Conservation (phyloP, 495 filamentous ascomycete species). For the Lophium mytilinum region DNA sequence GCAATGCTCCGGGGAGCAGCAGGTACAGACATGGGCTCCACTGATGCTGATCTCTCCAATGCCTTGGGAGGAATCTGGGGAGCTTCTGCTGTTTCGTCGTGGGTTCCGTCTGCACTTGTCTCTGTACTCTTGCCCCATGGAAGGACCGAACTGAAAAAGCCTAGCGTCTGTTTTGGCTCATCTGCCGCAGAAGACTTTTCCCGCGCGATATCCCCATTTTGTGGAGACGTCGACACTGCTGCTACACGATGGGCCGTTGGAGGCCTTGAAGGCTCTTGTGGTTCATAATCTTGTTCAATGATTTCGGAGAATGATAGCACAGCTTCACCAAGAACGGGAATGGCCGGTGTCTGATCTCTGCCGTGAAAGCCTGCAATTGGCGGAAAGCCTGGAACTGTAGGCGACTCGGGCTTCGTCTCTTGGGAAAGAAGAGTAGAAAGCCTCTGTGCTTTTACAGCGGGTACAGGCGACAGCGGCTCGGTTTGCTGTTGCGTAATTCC, state of each 20-base stretch:
- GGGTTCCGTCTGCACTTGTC: neutral
- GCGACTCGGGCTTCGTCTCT: conserved; percentile 21
- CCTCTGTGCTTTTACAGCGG: neutral
- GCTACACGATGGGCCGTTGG: conserved; percentile 16
- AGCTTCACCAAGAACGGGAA: neutral
- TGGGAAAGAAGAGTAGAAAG: conserved; percentile 21
- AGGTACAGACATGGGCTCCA: neutral
- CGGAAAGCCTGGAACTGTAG: conserved; percentile 14
- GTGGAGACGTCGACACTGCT: neutral
- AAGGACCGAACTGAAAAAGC: conserved; percentile 13
- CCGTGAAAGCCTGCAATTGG: conserved; percentile 13
- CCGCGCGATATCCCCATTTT: neutral
- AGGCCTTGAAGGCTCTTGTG: conserved; percentile 14
- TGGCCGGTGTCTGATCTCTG: neutral
- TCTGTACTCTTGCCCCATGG: conserved; percentile 9
- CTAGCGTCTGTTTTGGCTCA: neutral
- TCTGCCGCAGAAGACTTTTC: neutral
- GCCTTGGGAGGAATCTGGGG: neutral
- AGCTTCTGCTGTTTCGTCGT: neutral
- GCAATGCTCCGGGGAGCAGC: neutral
- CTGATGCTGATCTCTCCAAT: neutral
- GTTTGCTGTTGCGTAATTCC: conserved; percentile 6
- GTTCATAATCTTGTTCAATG: conserved; percentile 13
- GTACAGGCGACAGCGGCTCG: conserved; percentile 7
- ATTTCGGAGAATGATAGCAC: conserved; percentile 11